Conservation (phyloP, 2,329 filamentous ascomycete genomes). For the Alternaria tenuissima region DNA sequence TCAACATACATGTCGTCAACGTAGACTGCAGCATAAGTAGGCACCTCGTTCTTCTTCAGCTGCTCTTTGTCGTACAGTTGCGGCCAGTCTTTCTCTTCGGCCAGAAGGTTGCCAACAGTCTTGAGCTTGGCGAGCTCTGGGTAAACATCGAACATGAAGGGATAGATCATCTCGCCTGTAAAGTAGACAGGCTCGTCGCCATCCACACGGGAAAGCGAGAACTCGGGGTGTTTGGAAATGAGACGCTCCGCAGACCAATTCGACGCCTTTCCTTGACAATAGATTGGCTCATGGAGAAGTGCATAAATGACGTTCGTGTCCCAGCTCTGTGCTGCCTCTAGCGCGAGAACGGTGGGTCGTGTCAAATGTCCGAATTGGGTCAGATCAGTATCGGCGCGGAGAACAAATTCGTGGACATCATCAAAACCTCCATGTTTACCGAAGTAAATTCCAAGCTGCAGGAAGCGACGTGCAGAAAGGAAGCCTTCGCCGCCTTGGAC, state of each 20-base stretch:
- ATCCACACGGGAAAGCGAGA: constrained; percentile 50
- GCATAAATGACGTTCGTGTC: constrained; percentile 85
- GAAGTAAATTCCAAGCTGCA: constrained; percentile 79
- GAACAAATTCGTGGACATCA: constrained; percentile 63
- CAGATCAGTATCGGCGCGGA: constrained; percentile 76
- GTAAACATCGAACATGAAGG: constrained; percentile 83
- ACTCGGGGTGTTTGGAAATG: constrained; percentile 59
- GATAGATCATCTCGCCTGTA: constrained; percentile 92
- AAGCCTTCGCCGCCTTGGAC: constrained; percentile 73
- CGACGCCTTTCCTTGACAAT: constrained; percentile 74
- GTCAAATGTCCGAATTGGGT: constrained; percentile 79
- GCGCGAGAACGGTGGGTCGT: constrained; percentile 70
- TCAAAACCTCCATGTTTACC: constrained; percentile 70
- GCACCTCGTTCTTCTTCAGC: constrained; percentile 78
- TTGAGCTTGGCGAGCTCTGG: constrained; percentile 75
- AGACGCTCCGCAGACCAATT: constrained; percentile 79
- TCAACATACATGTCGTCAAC: constrained; percentile 94
- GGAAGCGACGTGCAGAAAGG: constrained; percentile 76
- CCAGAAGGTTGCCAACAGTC: constrained; percentile 74
- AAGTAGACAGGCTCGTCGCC: constrained; percentile 71
- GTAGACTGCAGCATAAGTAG: constrained; percentile 85
- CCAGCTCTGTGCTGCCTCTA: constrained; percentile 74
- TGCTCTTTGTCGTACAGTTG: constrained; percentile 77
- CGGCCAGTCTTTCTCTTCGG: constrained; percentile 74
- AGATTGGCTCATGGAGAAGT: constrained; percentile 86